Base-by-base conservation (phyloP, 345 rosid species). In the Punica granatum region DNA sequence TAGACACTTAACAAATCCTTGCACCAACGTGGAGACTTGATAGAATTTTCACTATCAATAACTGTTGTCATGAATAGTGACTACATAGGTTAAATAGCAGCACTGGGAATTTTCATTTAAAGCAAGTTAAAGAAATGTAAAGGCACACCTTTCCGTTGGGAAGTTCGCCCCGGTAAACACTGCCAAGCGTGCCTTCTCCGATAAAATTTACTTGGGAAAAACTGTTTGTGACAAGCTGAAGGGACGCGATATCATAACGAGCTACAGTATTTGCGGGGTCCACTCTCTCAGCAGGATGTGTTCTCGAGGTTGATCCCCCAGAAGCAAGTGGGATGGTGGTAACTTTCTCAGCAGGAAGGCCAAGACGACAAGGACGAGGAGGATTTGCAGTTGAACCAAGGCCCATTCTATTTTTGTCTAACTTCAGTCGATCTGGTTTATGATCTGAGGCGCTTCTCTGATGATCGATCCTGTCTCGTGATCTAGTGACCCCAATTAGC, bases 211-310 rank as follows among this genome's bases (percentile, higher is more conserved):
- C 92, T 63, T 86, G 89, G 26, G 90, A 79, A 65, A 91, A 94
- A 71, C 90, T 83, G 46, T 84, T 74, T 44, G 99, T 86, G 74
- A 78, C 84, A 70, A 87, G 90, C 84, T 94, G 99, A 76, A 94
- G 97, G 10, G 89, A 80, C 23, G 95, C 93, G 67, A 91, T 73
- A 53, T 85, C 78, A 78, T 89, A 89, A 69, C 76, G 78, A 7
- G 67, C 83, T 41, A 76, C 67, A 25, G 88, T 80, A 78, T 77
- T 63, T 41, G 75, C 44, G 39, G 80, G 65, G 33, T 73, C 77
- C 68, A 63, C 51, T 13, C 81, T 73, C 31, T 71, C 80, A 46
- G 83, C 79, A 56, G 83, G 78, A 36, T 30, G 32, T 64, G 46
- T 48, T 58, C 60, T 63, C 48, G 41, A 41, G 54, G 62, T 59